phyloP scores from a whole-genome alignment of 768 basidiomycete genomes.

The Mycena polygramma region DNA sequence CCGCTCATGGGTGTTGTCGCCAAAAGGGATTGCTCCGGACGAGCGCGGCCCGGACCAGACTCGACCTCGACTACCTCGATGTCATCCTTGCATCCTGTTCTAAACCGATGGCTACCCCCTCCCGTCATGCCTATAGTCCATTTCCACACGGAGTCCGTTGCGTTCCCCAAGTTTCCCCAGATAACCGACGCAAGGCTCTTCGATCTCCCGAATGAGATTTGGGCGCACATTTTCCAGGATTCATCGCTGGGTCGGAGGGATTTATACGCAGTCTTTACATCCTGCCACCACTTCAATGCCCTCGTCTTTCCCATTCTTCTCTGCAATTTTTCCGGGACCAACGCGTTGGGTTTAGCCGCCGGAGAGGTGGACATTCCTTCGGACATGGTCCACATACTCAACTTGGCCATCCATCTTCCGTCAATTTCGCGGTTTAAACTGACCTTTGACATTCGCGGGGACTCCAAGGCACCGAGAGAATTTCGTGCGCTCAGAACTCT shows the following conservation, averaged over 20 bases:
- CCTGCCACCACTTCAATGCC: constrained; percentile 30
- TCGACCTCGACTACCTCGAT: constrained; percentile 7
- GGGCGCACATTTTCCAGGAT: constrained; percentile 29
- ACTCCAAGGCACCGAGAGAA: constrained; percentile 22
- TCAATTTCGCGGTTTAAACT: constrained; percentile 12
- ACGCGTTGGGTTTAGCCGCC: not conserved
- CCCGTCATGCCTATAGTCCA: not conserved
- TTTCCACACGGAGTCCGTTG: not conserved
- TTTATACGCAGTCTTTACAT: constrained; percentile 16
- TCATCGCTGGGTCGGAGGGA: constrained; percentile 10
- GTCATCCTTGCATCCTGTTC: constrained; percentile 2
- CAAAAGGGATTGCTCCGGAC: too few relatives aligned
- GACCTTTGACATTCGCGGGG: constrained; percentile 25
- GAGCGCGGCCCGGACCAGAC: too few relatives aligned
- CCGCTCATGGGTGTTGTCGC: constrained; percentile 20
- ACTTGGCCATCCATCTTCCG: constrained; percentile 18
- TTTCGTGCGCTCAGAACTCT: constrained; percentile 16
- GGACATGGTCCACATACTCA: constrained; percentile 18
- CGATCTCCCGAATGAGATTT: constrained; percentile 30
- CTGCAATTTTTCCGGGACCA: constrained; percentile 2
- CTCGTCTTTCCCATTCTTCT: constrained; percentile 29
- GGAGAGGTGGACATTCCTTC: constrained; percentile 20
- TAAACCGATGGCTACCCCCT: constrained; percentile 24
- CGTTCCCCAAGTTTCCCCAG: not conserved
- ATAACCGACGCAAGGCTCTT: not conserved